Percentiles rank a stretch among this genome's conserved stretches.
Conservation (phyloP, 2,329 filamentous ascomycete species). For the Phialophora chinensis region DNA sequence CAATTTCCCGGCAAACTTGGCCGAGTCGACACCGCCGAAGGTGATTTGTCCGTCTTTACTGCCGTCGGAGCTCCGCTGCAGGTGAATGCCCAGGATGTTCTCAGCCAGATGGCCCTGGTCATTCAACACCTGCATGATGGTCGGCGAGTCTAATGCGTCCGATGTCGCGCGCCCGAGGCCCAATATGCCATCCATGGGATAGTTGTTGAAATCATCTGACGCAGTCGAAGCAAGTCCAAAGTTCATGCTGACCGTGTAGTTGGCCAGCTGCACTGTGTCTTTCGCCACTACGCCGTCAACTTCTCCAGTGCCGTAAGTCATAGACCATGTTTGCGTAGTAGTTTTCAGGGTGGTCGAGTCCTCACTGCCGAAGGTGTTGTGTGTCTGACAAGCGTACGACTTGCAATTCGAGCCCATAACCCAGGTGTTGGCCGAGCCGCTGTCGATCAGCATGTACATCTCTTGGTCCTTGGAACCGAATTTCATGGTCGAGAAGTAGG, state of each 20-base stretch:
- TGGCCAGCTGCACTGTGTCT: slow-evolving; percentile 72
- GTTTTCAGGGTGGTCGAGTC: slow-evolving; percentile 69
- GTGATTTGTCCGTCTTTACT: slow-evolving; percentile 75
- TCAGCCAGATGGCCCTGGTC: slow-evolving; percentile 62
- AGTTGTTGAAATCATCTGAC: slow-evolving; percentile 74
- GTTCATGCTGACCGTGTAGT: slow-evolving; percentile 66
- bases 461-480: slow-evolving; percentile 58
- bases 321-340: slow-evolving; percentile 62
- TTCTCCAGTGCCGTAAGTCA: slow-evolving; percentile 78
- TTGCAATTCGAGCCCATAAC: slow-evolving; percentile 76
- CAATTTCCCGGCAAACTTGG: slow-evolving; percentile 71
- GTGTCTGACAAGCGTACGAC: slow-evolving; percentile 68
- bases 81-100: slow-evolving; percentile 73
- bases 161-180: slow-evolving; percentile 72
- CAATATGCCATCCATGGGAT: slow-evolving; percentile 87
- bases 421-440: slow-evolving; percentile 73
- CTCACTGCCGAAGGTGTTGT: slow-evolving; percentile 70
- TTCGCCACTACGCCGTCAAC: slow-evolving; percentile 70
- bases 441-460: slow-evolving; percentile 62
- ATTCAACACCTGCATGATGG: slow-evolving; percentile 69
- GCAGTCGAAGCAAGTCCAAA: slow-evolving; percentile 77
- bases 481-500: slow-evolving; percentile 59
- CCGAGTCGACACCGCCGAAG: slow-evolving; percentile 72
- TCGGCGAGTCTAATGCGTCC: slow-evolving; percentile 59
- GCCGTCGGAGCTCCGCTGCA: slow-evolving; percentile 71